Evolutionary conservation across 257 asterid species (phyloP), one percentile per base, ranked within the genome.

Genomic region (Leptodermis oblonga): DNA sequence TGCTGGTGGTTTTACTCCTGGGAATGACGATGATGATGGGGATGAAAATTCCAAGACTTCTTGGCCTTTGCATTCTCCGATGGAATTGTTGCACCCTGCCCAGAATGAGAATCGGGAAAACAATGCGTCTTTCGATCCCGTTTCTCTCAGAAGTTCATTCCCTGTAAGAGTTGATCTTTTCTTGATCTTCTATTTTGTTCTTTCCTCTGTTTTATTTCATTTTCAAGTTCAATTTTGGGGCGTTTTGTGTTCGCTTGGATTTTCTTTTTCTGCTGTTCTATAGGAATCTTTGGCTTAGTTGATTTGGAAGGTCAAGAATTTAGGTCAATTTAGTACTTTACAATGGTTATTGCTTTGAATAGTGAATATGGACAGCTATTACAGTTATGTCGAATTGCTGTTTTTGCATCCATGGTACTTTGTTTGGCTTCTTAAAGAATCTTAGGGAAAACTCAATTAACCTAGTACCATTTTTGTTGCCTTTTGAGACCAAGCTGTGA

Each of bases 101-200:
- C 85, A 72, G 64, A 74, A 46, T 41, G 70, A 80, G 59, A 73
- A 58, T 62, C 62, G 64, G 59, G 87, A 72, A 54, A 75, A 61
- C 25, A 70, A 22, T 45, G n/a, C 81, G 11, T 33, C 81, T 66
- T 68, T 71, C 72, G 80, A 68, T 64, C 51, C n/a, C 61, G 37
- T 78, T 70, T 69, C 79, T 61, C 72, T 66, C 10, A 69, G 30
- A 26, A 82, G 73, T 73, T 89, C 93, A 56, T 78, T 75, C 33
- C 91, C 95, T 37, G 97, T 86, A 71, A 79, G 92, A 52, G 54
- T 18, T 18, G 1, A 53, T 45, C 46, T 9, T 46, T 22, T 1
- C 7, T 23, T 65, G 45, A 12, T 59, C 62, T 17, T 70, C 12
- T 64, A 13, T 34, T 67, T 70, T 23, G 45, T 23, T 66, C 42